Conservation (phyloP, 345 rosid genomes). For the Eucalyptus regnans region DNA sequence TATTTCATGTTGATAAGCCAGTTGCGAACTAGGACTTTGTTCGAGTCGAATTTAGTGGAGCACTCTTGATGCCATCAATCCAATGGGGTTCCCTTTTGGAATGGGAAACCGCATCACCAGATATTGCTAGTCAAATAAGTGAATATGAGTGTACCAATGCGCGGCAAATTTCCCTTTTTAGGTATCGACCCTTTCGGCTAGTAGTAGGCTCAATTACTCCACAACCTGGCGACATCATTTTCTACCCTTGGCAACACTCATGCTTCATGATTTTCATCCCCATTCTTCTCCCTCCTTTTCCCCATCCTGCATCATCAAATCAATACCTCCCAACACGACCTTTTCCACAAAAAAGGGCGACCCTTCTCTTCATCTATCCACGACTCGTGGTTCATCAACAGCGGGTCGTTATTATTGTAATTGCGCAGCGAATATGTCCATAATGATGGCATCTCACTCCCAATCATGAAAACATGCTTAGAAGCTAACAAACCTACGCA, state of each 20-base stretch:
- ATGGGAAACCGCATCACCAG: not conserved
- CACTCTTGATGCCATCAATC: not conserved
- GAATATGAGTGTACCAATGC: not conserved
- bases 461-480: slow-evolving; percentile 85
- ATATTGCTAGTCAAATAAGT: not conserved
- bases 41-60: not conserved
- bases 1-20: not conserved
- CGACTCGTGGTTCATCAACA: not conserved
- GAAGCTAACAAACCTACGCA: slow-evolving; percentile 52
- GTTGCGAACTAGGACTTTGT: not conserved
- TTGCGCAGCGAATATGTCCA: slow-evolving; percentile 4
- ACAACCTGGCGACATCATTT: not conserved
- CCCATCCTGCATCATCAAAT: not conserved
- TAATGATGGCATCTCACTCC: slow-evolving; percentile 14
- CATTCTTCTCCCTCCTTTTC: not conserved
- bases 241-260: not conserved
- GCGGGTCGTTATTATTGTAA: not conserved
- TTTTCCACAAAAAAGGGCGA: not conserved
- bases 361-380: not conserved
- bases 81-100: not conserved
- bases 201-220: not conserved
- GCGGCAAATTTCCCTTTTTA: not conserved
- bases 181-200: not conserved
- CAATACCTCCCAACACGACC: not conserved
- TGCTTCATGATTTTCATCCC: not conserved